These are phyloP conservation scores for Bertia moriformis DNA, from an alignment of 2,329 filamentous ascomycete species.

Conservation along the genomic window DNA sequence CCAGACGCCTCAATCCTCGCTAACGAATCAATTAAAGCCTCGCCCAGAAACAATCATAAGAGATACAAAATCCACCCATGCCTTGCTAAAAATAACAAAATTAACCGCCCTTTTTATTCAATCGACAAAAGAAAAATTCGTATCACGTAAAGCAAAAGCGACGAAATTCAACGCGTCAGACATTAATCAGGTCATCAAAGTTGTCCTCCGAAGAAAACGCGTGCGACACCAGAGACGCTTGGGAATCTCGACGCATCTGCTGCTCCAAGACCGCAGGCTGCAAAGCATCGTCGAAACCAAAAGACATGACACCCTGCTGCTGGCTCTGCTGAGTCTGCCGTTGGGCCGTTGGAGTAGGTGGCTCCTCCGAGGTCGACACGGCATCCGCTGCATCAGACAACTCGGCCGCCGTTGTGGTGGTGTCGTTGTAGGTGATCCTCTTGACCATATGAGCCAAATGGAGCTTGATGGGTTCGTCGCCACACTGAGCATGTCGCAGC, in stretches of 20 bases:
- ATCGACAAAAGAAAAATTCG: too few relatives aligned
- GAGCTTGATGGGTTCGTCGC: conserved; percentile 17
- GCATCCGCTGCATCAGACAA: conserved; percentile 6
- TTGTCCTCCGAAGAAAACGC: conserved; percentile 13
- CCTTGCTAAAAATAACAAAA: too few relatives aligned
- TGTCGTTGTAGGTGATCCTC: conserved; percentile 14
- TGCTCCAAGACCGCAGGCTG: conserved; percentile 13
- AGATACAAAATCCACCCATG: too few relatives aligned
- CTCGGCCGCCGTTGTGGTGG: conserved; percentile 2
- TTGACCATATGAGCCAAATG: conserved; percentile 20
- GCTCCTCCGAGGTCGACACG: background rate
- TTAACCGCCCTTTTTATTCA: too few relatives aligned
- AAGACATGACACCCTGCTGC: conserved; percentile 9
- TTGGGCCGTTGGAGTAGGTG: conserved; percentile 4
- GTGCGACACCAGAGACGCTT: conserved; percentile 8
- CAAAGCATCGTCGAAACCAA: conserved; percentile 16
- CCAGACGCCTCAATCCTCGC: too few relatives aligned
- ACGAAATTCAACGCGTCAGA: conserved; percentile 7
- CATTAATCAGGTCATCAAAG: conserved; percentile 17
- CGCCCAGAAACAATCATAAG: too few relatives aligned
- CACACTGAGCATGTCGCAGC: conserved; percentile 19
- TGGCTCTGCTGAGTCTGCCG: conserved; percentile 1
- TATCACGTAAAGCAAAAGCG: too few relatives aligned
- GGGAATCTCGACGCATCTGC: conserved; percentile 13
- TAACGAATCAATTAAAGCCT: too few relatives aligned